A percentile compares a stretch with the other conserved stretches of the same genome.
phyloP scores from a whole-genome alignment of 2,329 filamentous ascomycete genomes.

The Dactylellina drechsleri region DNA sequence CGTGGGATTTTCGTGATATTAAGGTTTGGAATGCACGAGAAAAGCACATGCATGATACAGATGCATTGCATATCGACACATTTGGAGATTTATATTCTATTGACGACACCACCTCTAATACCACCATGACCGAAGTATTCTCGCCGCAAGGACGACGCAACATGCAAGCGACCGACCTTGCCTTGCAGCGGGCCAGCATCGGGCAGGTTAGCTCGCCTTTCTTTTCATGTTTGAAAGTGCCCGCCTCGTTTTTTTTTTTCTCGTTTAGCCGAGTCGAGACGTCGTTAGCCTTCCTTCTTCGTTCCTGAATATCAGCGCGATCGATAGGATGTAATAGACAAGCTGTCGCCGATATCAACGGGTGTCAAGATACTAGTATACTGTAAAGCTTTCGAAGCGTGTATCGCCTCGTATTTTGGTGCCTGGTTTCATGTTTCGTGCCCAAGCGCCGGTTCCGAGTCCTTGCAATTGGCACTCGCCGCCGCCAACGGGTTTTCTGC shows the following conservation, averaged over 20 bases:
- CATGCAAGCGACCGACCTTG: conserved; percentile 35
- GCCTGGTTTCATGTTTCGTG: too few relatives aligned
- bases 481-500: too few relatives aligned
- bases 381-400: neutral
- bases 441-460: too few relatives aligned
- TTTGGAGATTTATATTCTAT: too few relatives aligned
- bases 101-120: too few relatives aligned
- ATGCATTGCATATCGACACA: neutral
- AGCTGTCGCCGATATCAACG: too few relatives aligned
- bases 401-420: conserved; percentile 7
- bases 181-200: conserved; percentile 6
- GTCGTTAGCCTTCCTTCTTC: neutral
- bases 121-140: too few relatives aligned
- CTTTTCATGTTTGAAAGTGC: conserved; percentile 32
- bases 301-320: conserved; percentile 42
- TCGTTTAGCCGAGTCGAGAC: conserved; percentile 24
- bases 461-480: too few relatives aligned
- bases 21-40: too few relatives aligned
- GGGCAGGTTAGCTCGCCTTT: neutral
- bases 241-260: conserved; percentile 50
- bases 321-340: neutral
- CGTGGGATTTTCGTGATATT: conserved; percentile 8
- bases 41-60: neutral
- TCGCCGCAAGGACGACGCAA: conserved; percentile 17
- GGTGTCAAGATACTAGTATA: neutral